Conservation (phyloP, 2,329 filamentous ascomycete genomes). For the Fusarium sp. region DNA sequence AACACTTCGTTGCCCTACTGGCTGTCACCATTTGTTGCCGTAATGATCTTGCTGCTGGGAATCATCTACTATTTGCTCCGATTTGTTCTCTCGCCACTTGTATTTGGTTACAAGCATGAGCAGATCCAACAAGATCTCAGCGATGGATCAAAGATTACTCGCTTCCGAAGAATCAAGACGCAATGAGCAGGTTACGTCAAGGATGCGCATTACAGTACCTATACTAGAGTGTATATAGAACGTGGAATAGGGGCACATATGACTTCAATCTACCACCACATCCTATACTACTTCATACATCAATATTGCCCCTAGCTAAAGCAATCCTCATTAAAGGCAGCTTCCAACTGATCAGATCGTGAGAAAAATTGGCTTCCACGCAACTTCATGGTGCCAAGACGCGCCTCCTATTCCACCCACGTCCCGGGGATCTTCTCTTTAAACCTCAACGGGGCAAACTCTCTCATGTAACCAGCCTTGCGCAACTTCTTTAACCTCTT, state of each 20-base stretch:
- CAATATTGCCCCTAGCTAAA: background rate
- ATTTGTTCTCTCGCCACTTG: conserved; percentile 1
- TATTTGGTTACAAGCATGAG: conserved; percentile 13
- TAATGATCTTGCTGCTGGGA: conserved; percentile 12
- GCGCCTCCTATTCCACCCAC: background rate
- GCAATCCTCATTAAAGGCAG: background rate
- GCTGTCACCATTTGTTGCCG: conserved; percentile 15
- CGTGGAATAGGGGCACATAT: background rate
- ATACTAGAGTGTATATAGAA: background rate
- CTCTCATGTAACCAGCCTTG: background rate
- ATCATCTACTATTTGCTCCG: conserved; percentile 9
- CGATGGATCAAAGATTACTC: conserved; percentile 22
- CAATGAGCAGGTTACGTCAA: background rate
- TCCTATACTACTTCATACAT: background rate
- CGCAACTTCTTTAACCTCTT: background rate
- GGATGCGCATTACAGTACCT: background rate
- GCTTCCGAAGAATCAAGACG: conserved; percentile 1
- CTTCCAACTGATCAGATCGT: background rate
- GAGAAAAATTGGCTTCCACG: no score
- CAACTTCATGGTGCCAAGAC: background rate
- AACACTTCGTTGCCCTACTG: conserved; percentile 25
- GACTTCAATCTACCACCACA: background rate
- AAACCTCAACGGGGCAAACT: background rate
- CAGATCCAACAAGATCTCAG: conserved; percentile 12
- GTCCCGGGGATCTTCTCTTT: conserved; percentile 2